Base-by-base conservation (phyloP, 306 rosid genomes). In the Mucuna pruriens region DNA sequence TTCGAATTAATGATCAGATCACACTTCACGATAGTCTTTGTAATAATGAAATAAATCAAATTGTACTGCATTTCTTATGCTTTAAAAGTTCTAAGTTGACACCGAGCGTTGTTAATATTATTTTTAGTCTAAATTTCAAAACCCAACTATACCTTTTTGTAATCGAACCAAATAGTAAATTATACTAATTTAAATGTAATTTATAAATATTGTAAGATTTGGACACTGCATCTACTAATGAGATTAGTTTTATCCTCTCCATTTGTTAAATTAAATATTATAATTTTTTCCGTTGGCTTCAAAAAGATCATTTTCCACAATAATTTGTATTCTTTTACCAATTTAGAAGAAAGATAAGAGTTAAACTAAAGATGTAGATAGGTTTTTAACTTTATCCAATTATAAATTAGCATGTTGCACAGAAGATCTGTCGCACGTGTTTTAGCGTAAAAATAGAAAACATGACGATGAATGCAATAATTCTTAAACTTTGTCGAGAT, bases 391-490 rank as follows among this genome's bases (percentile, higher is more conserved):
- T 46, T 13, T 54, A 51, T 26, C 63, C 2, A 19, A 2, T 34
- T 7, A 38, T 23, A 58, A 60, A 33, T 8, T 63, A 17, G 34
- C 26, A 51, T 39, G 33, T 9, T 49, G 38, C 8, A 54, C 10
- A 74, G 23, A 54, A 61, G 49, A 42, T 54, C 64, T 66, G 51
- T 51, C 33, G 48, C 81, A 75, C 60, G 44, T 82, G 42, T 68
- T 74, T 68, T 58, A 44, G 5, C 17, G 42, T 57, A 26, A 40
- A 67, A 39, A 10, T 66, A 19, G 3, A 67, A 26, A 38, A 5
- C 70, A 75, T 29, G 44, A 82, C 65, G 45, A 82, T 45, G 78
- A 38, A 13, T 11, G 57, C 72, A 57, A 76, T 76, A 75, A 76
- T 58, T 58, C 52, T 45, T 36, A 57, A 4, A 31, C 31, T 13